These are phyloP conservation scores for Geosmithia putterillii DNA, from an alignment of 2,329 filamentous ascomycete species.

Conservation along the genomic window DNA sequence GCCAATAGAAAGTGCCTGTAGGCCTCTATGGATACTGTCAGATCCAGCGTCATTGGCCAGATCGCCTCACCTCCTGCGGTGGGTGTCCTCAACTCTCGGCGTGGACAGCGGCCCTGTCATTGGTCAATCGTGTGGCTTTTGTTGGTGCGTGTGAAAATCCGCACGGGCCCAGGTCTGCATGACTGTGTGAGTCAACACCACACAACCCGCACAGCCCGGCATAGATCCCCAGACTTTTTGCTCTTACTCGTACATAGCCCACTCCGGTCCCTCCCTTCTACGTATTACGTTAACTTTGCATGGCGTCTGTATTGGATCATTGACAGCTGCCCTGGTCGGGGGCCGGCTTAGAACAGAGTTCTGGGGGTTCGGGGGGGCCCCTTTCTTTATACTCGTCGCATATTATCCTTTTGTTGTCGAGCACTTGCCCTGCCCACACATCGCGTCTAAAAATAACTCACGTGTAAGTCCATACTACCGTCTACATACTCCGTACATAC, in stretches of 20 bases:
- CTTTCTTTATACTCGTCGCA: no score
- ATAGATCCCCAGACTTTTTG: background rate
- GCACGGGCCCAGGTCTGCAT: slow-evolving; percentile 5
- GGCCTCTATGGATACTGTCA: background rate
- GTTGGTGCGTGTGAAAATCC: background rate
- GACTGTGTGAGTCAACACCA: slow-evolving; percentile 17
- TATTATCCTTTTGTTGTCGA: no score
- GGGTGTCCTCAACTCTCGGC: slow-evolving; percentile 18
- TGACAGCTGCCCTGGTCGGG: no score
- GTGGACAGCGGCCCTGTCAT: slow-evolving; percentile 14
- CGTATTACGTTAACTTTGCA: background rate
- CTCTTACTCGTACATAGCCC: background rate
- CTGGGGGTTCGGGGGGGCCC: no score
- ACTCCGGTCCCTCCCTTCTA: background rate
- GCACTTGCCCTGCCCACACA: no score
- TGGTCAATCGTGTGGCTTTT: slow-evolving; percentile 18
- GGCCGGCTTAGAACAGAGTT: no score
- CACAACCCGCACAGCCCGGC: background rate
- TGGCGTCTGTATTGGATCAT: no score
- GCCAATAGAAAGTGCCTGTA: background rate
- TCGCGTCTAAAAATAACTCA: no score
- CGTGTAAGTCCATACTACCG: no score
- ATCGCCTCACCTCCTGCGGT: slow-evolving; percentile 12
- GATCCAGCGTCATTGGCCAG: slow-evolving; percentile 13
- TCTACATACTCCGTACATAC: no score